These are phyloP conservation scores for Ascoidea rubescens DNA, from an alignment of 805 yeast genomes.

Conservation along the genomic window DNA sequence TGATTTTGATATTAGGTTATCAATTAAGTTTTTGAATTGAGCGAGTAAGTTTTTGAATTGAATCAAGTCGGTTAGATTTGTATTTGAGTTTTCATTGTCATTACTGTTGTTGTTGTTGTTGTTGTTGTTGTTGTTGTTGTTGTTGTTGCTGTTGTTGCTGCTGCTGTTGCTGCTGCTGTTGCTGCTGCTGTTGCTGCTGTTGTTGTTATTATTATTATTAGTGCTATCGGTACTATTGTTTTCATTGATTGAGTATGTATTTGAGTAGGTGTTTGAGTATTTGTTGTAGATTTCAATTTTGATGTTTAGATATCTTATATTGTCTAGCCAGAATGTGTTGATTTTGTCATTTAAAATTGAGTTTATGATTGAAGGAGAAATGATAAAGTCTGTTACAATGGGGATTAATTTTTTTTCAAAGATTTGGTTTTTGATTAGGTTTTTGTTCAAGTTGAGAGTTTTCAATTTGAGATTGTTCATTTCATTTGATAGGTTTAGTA, in stretches of 20 bases:
- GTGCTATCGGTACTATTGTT: too few relatives aligned
- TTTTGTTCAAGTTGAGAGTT: slow-evolving; percentile 31
- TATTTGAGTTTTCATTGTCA: neutral
- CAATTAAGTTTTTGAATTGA: slow-evolving; percentile 22
- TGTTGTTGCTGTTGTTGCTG: slow-evolving; percentile 1
- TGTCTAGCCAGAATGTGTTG: slow-evolving; percentile 50
- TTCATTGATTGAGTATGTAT: slow-evolving; percentile 6
- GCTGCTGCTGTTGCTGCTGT: slow-evolving; percentile 12
- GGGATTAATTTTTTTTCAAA: slow-evolving; percentile 50
- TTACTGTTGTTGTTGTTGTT: slow-evolving; percentile 5
- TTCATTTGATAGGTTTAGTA: slow-evolving; percentile 41
- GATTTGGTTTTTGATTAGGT: slow-evolving; percentile 32
- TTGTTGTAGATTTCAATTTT: slow-evolving; percentile 39
- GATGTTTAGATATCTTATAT: slow-evolving; percentile 41
- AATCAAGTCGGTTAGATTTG: slow-evolving; percentile 6
- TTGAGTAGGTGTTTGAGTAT: too few relatives aligned
- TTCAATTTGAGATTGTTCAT: slow-evolving; percentile 45
- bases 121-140: slow-evolving; percentile 8
- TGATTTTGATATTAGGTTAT: slow-evolving; percentile 42
- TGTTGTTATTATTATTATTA: slow-evolving; percentile 13
- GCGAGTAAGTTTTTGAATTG: slow-evolving; percentile 12
- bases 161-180: slow-evolving; percentile 11
- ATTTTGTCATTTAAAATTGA: slow-evolving; percentile 47
- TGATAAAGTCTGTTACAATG: slow-evolving; percentile 55
- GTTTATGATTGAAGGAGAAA: slow-evolving; percentile 58